Conservation (phyloP, 2,329 filamentous ascomycete genomes). For the Keithomyces neogunnii region DNA sequence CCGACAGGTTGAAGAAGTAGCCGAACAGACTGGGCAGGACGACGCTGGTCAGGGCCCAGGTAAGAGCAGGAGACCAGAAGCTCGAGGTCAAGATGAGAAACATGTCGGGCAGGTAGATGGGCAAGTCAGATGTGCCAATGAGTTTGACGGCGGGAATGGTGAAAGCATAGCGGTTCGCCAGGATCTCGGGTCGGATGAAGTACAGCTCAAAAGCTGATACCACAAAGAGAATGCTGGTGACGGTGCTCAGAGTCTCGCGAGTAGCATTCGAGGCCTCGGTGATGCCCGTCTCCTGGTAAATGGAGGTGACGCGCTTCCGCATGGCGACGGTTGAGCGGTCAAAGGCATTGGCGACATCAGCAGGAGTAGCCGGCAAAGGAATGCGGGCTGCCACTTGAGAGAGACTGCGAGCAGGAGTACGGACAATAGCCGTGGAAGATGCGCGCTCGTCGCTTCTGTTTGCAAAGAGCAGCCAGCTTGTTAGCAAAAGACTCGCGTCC, state of each 20-base stretch:
- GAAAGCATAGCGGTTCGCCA: slow-evolving; percentile 65
- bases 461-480: neutral
- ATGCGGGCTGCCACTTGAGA: slow-evolving; percentile 50
- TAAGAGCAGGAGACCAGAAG: slow-evolving; percentile 76
- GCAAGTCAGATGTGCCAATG: slow-evolving; percentile 47
- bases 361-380: slow-evolving; percentile 72
- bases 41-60: slow-evolving; percentile 69
- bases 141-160: slow-evolving; percentile 55
- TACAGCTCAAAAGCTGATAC: slow-evolving; percentile 62
- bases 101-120: slow-evolving; percentile 68
- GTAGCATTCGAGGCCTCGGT: slow-evolving; percentile 56
- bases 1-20: slow-evolving; percentile 86
- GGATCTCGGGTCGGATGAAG: slow-evolving; percentile 59
- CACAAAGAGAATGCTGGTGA: slow-evolving; percentile 61
- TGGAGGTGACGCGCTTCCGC: slow-evolving; percentile 54
- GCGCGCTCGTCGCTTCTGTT: slow-evolving; percentile 24
- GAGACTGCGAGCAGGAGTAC: slow-evolving; percentile 43
- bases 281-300: slow-evolving; percentile 59
- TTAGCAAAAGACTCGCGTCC: neutral
- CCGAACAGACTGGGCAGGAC: slow-evolving; percentile 62
- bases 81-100: slow-evolving; percentile 65
- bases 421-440: slow-evolving; percentile 36
- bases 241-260: slow-evolving; percentile 63
- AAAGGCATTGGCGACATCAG: slow-evolving; percentile 66
- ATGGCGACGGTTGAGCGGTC: slow-evolving; percentile 62